These are phyloP conservation scores for Deuterostichococcus epilithicus DNA, from an alignment of 139 green algal genomes.

Conservation along the genomic window DNA sequence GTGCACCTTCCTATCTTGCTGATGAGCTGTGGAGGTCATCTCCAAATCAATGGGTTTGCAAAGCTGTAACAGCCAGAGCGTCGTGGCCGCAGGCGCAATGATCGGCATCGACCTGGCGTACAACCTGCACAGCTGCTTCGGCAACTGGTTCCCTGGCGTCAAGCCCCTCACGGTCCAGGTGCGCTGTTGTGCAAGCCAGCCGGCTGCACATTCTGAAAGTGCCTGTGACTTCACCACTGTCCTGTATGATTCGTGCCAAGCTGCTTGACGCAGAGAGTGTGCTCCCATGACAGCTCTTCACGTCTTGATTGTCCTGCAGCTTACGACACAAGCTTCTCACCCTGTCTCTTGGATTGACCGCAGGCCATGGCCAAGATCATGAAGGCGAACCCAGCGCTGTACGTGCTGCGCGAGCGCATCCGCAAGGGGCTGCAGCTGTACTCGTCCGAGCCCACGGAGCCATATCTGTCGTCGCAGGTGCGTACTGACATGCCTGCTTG, in stretches of 20 bases:
- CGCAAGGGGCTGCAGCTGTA: conserved; percentile 99
- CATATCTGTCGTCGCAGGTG: conserved; percentile 86
- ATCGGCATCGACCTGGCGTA: conserved; percentile 97
- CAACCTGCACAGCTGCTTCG: conserved; percentile 95
- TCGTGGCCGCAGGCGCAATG: conserved; percentile 77
- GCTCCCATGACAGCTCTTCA: too few relatives aligned
- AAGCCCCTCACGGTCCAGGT: conserved; percentile 92
- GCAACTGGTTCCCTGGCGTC: conserved; percentile 98
- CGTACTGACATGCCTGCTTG: background rate
- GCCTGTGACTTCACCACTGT: too few relatives aligned
- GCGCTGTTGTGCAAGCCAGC: background rate
- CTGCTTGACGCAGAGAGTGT: too few relatives aligned
- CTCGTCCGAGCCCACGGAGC: conserved; percentile 96
- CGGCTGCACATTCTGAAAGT: too few relatives aligned
- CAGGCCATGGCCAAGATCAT: conserved; percentile 97
- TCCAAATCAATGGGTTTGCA: too few relatives aligned
- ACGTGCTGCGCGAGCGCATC: conserved; percentile 97
- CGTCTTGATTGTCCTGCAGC: too few relatives aligned
- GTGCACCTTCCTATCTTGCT: too few relatives aligned
- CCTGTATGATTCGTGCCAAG: too few relatives aligned
- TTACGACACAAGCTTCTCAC: too few relatives aligned
- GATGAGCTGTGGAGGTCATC: too few relatives aligned
- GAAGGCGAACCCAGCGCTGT: conserved; percentile 97
- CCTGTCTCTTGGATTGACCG: background rate
- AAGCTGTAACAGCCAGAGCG: too few relatives aligned